A percentile compares a stretch with the other conserved stretches of the same genome.
Conservation (phyloP, 2,329 filamentous ascomycete genomes). For the Ophiostoma australiae region DNA sequence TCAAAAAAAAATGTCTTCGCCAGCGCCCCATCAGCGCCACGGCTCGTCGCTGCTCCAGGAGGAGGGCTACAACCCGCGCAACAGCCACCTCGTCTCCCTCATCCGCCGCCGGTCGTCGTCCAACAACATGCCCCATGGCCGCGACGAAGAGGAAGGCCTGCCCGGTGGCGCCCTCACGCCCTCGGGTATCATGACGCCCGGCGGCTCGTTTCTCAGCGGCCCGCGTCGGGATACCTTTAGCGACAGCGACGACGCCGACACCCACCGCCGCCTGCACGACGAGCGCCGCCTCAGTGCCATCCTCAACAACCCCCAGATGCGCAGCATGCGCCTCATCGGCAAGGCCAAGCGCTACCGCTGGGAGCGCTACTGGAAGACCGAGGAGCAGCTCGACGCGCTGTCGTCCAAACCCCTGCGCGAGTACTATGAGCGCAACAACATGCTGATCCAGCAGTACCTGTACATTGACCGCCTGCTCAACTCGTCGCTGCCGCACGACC, state of each 20-base stretch:
- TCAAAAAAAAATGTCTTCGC: slow-evolving; percentile 30
- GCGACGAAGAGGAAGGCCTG: slow-evolving; percentile 29
- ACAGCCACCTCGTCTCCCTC: slow-evolving; percentile 35
- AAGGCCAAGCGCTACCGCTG: slow-evolving; percentile 82
- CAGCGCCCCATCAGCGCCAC: slow-evolving; percentile 22
- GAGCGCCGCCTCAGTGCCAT: slow-evolving; percentile 57
- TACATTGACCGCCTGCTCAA: slow-evolving; percentile 90
- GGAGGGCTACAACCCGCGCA: slow-evolving; percentile 45
- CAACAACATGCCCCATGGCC: slow-evolving; percentile 23
- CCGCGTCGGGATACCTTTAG: slow-evolving; percentile 31
- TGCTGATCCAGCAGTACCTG: slow-evolving; percentile 82
- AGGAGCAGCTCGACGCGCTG: slow-evolving; percentile 67
- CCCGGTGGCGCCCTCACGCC: slow-evolving; percentile 17
- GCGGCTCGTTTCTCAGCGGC: neutral
- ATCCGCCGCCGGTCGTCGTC: slow-evolving; percentile 46
- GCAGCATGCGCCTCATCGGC: slow-evolving; percentile 81
- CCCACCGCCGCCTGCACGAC: slow-evolving; percentile 42
- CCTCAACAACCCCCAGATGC: slow-evolving; percentile 65
- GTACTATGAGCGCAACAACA: slow-evolving; percentile 88
- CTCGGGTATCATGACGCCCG: slow-evolving; percentile 20
- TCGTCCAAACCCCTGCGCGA: slow-evolving; percentile 60
- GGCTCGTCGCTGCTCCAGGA: slow-evolving; percentile 34
- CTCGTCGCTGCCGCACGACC: slow-evolving; percentile 83
- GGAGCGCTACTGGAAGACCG: slow-evolving; percentile 79
- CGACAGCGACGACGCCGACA: slow-evolving; percentile 40